Evolutionary conservation across 257 asterid genomes (phyloP), one percentile per base, ranked within the genome.

Genomic region (Vinca minor): DNA sequence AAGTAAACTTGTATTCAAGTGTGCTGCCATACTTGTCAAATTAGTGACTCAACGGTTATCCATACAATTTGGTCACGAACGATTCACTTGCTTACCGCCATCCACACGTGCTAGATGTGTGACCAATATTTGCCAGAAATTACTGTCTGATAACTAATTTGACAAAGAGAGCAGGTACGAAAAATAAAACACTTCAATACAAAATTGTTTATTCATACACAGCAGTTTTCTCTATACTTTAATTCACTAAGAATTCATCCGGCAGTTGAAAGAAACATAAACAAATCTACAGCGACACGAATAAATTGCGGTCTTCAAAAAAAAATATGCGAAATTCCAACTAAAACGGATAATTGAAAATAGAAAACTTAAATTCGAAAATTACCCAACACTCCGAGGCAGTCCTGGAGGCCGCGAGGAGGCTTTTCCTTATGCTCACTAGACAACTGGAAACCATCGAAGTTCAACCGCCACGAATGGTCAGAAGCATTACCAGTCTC

Each of bases 391-490:
- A 77, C 85, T 41, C 83, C 81, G 31, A 81, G 83, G 50, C 79
- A 81, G 58, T 75, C 73, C 14, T 75, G 86, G 45, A 75, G 68
- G 29, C 83, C 72, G 35, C 77, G 86, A 31, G 78, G 74, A 20
- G 78, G 70, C 35, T 73, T 81, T 70, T 81, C 83, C 56, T 78
- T 81, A 10, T 70, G 65, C 70, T 81, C 81, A 17, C 74, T 28
- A 8, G 81, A 62, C 46, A 73, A 67, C 68, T 76, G 69, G 41
- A 72, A 44, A 34, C 78, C 79, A 25, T 81, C 79, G 66, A 81
- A 77, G 73, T 81, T 81, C 66, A 81, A 49, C 69, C 79, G 67
- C 86, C 86, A 81, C 5, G 86, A 81, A 48, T 61, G 18, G 60
- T 81, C 83, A 10, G 38, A 2, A 34, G 23, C 81, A 54, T 62